Evolutionary conservation across 805 yeast genomes (phyloP).

Genomic region (Suhomyces xylopsoci): DNA sequence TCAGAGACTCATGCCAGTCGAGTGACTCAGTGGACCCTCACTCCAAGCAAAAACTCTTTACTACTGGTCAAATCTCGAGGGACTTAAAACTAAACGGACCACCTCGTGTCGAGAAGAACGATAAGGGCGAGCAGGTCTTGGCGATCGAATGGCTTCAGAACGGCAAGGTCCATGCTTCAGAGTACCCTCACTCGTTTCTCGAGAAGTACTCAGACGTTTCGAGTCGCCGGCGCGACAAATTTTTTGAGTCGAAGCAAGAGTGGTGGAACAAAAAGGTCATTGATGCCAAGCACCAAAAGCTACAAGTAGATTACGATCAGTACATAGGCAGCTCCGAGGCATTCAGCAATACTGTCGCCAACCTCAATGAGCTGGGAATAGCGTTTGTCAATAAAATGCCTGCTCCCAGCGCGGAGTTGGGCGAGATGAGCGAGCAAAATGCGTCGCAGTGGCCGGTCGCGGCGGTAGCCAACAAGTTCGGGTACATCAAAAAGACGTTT

Average conservation of each 20-base stretch:
- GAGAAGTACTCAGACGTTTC: conserved; percentile 36
- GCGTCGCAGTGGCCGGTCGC: conserved; percentile 39
- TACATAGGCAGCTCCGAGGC: conserved; percentile 27
- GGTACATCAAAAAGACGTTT: conserved; percentile 67
- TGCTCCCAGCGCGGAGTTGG: conserved; percentile 25
- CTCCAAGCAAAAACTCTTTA: conserved; percentile 60
- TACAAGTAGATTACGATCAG: conserved; percentile 35
- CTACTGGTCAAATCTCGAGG: conserved; percentile 49
- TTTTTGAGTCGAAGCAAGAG: conserved; percentile 28
- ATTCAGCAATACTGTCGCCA: conserved; percentile 39
- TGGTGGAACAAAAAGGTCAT: conserved; percentile 37
- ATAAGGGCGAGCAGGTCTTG: conserved; percentile 23
- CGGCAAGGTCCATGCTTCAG: conserved; percentile 23
- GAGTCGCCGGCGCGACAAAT: conserved; percentile 33
- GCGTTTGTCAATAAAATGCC: conserved; percentile 55
- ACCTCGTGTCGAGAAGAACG: conserved; percentile 29
- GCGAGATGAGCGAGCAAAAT: conserved; percentile 39
- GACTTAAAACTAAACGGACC: conserved; percentile 34
- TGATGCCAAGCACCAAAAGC: conserved; percentile 13
- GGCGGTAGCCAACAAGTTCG: conserved; percentile 49
- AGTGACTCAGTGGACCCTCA: conserved; percentile 48
- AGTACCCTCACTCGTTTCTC: conserved; percentile 48
- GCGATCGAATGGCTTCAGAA: conserved; percentile 39
- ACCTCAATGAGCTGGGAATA: conserved; percentile 56
- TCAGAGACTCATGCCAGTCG: conserved; percentile 62